These are phyloP conservation scores for Aechmea fasciata DNA, from an alignment of 176 grass and related monocot species.

Conservation along the genomic window DNA sequence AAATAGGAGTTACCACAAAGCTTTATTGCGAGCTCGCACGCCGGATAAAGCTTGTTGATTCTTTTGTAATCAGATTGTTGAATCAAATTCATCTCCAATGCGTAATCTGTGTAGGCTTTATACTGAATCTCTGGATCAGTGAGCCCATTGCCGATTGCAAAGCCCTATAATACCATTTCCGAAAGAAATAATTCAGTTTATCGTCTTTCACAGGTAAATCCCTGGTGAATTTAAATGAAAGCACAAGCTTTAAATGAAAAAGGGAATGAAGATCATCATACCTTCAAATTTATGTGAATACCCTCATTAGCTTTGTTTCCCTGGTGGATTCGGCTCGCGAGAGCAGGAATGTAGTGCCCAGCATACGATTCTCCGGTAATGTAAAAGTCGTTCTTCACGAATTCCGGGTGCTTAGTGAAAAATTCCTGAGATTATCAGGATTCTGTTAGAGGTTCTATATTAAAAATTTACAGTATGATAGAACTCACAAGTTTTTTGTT, in stretches of 20 bases:
- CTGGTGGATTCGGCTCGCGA: constrained; percentile 71
- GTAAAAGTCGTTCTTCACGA: constrained; percentile 63
- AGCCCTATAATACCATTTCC: constrained; percentile 39
- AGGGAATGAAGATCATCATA: constrained; percentile 7
- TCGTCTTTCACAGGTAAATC: not conserved
- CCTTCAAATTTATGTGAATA: constrained; percentile 90
- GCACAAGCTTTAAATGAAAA: not conserved
- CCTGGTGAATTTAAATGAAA: not conserved
- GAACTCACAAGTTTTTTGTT: not conserved
- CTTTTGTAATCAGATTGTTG: constrained; percentile 60
- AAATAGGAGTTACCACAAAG: constrained; percentile 52
- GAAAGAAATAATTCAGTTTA: not conserved
- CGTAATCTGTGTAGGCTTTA: constrained; percentile 95
- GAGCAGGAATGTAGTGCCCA: constrained; percentile 95
- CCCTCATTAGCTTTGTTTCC: constrained; percentile 86
- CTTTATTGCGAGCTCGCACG: constrained; percentile 72
- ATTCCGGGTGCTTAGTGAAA: constrained; percentile 76
- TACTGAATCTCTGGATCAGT: constrained; percentile 93
- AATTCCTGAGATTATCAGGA: constrained; percentile 42
- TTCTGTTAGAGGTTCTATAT: not conserved
- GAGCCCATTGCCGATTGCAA: constrained; percentile 92
- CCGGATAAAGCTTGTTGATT: constrained; percentile 80
- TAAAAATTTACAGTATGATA: too few species aligned
- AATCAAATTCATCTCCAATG: constrained; percentile 77
- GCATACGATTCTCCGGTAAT: constrained; percentile 98